Conservation (phyloP, 2,329 filamentous ascomycete genomes). For the Fusarium anthophilum region DNA sequence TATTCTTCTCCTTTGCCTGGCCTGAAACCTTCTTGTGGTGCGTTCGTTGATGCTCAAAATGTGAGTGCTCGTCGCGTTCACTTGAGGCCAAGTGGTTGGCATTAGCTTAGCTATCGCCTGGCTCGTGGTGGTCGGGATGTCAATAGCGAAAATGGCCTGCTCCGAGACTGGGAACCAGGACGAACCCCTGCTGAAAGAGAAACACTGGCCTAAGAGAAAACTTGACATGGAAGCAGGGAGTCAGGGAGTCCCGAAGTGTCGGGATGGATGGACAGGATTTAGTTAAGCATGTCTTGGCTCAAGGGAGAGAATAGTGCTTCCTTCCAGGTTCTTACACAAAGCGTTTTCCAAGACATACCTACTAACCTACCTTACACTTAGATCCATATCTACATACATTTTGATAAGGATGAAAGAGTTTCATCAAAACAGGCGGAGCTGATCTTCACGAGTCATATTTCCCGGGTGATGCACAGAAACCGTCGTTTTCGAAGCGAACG, state of each 20-base stretch:
- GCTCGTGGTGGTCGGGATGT: neutral
- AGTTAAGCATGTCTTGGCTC: neutral
- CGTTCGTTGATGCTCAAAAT: neutral
- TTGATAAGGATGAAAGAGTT: neutral
- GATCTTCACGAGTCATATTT: neutral
- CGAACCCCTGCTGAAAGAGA: constrained; percentile 19
- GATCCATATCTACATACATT: neutral
- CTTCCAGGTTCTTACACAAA: neutral
- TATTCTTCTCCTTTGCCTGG: neutral
- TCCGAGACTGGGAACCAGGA: neutral
- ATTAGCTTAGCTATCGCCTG: neutral
- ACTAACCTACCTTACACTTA: neutral
- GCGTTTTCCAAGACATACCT: neutral
- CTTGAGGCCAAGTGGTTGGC: neutral
- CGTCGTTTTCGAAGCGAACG: constrained; percentile 6
- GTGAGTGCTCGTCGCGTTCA: neutral
- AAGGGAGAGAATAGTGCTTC: neutral
- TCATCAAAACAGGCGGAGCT: neutral
- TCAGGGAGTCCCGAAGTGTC: constrained; percentile 37
- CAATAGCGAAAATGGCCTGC: neutral
- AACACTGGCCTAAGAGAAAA: neutral
- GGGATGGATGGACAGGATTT: constrained; percentile 25
- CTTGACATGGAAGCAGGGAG: constrained; percentile 24
- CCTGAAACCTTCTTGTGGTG: too few species aligned
- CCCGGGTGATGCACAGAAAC: neutral